Evolutionary conservation across 1,284 basidiomycete genomes (phyloP).

Genomic region (Tetrapyrgos nigripes): DNA sequence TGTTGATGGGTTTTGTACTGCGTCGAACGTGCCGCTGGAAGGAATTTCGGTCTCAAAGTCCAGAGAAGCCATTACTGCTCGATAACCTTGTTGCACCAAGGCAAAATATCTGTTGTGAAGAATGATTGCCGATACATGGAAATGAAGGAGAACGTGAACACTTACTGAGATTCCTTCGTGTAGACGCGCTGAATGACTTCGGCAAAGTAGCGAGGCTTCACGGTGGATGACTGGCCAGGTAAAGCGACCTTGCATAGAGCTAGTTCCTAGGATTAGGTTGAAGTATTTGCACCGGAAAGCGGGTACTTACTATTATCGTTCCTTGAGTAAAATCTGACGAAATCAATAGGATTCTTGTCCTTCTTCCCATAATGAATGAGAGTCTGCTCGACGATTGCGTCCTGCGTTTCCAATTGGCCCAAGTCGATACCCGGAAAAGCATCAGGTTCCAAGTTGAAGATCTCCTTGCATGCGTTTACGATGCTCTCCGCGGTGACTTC

Average conservation of each 20-base stretch:
- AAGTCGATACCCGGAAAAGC: slow-evolving; percentile 32
- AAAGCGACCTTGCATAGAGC: slow-evolving; percentile 52
- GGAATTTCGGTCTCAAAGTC: no score
- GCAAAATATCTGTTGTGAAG: no score
- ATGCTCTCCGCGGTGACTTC: slow-evolving; percentile 61
- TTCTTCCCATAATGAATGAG: slow-evolving; percentile 78
- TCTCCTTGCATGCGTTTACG: slow-evolving; percentile 50
- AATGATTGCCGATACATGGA: neutral
- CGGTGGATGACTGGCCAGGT: slow-evolving; percentile 63
- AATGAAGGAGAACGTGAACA: slow-evolving; percentile 3
- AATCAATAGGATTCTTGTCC: slow-evolving; percentile 69
- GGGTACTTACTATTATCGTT: slow-evolving; percentile 55
- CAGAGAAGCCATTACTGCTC: no score
- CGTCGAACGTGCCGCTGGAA: no score
- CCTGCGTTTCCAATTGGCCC: slow-evolving; percentile 46
- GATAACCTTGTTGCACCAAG: no score
- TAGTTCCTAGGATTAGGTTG: neutral
- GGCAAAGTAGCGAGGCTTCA: slow-evolving; percentile 66
- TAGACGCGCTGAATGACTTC: slow-evolving; percentile 72
- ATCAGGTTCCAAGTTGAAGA: slow-evolving; percentile 13
- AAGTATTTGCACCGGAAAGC: slow-evolving; percentile 21
- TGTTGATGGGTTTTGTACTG: no score
- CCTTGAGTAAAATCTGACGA: slow-evolving; percentile 78
- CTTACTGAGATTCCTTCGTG: slow-evolving; percentile 61
- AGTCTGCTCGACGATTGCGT: slow-evolving; percentile 69